Evolutionary conservation across 108 stramenopile species (phyloP), one percentile per base, ranked within the genome.

Genomic region (Skeletonema tropicum): DNA sequence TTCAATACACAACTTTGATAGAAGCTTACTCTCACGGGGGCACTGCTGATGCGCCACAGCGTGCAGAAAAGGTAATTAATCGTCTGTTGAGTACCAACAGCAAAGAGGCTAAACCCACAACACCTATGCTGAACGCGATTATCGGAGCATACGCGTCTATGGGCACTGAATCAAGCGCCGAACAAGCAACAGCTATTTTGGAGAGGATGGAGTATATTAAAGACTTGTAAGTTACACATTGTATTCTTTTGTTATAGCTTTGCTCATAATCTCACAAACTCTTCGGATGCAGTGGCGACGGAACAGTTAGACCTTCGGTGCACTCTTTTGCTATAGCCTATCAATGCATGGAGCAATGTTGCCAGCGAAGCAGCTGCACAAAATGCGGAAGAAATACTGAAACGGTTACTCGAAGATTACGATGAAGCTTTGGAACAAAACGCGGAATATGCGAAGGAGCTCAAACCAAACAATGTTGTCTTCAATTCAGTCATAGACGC

Each of bases 401-500:
- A 75, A 52, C 57, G 73, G 36, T 48, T 83, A 57, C 33, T 83
- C 12, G 61, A 83, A 17, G 62, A 59, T 17, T 63, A 76, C 55
- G 46, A 83, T 70, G 66, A 77, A 33, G 72, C 69, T n/a, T 63
- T 77, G 76, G 64, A 64, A 31, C 70, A 65, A 32, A 38, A 61
- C 14, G 61, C 25, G 60, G 55, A 57, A 33, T 73, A 82, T 38
- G 68, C 58, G 41, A 67, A 66, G 32, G 66, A 75, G 36, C 49
- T 83, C 29, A 60, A 68, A 63, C 82, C 82, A 7, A 88, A 91
- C 74, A 84, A 83, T 46, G 74, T 87, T 48, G 76, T 86, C 9
- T 91, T 87, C 48, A 91, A 91, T 62, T 63, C 70, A 62, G 85
- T 86, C 35, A 85, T 88, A 68, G 77, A 85, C 73, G 80, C 85